Evolutionary conservation across 768 basidiomycete genomes (phyloP).

Genomic region (Cystofilobasidium bisporidii): DNA sequence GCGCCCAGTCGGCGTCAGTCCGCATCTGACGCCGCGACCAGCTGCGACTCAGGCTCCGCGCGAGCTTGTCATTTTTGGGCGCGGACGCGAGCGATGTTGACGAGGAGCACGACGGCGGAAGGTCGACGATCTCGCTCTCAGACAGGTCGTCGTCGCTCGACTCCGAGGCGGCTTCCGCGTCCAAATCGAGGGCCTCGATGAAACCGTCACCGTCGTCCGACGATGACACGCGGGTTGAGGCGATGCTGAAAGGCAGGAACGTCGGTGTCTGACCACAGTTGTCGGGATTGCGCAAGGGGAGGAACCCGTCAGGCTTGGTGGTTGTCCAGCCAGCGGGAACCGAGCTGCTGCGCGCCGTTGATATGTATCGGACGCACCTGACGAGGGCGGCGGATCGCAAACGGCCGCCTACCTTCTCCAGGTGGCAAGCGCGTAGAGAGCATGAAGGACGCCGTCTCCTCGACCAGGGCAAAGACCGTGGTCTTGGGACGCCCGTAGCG

Average conservation of each 20-base stretch:
- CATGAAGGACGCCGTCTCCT: neutral
- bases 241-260: neutral
- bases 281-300: too few species aligned
- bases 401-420: neutral
- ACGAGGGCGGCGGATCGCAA: neutral
- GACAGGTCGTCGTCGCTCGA: neutral
- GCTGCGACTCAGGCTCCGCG: neutral
- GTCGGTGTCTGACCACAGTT: neutral
- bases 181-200: neutral
- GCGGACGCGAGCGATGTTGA: neutral
- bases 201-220: neutral
- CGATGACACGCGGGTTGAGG: neutral
- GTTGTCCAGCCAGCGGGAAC: too few species aligned
- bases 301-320: too few species aligned
- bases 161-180: neutral
- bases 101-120: neutral
- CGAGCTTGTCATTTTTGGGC: neutral
- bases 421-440: neutral
- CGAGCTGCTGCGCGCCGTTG: neutral
- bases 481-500: too few species aligned
- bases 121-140: conserved; percentile 1
- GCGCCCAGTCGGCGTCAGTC: neutral
- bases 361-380: neutral
- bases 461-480: neutral
- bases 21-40: neutral